These are phyloP conservation scores for Suhomyces wounanorum DNA, from an alignment of 1,139 yeast genomes.

Conservation along the genomic window DNA sequence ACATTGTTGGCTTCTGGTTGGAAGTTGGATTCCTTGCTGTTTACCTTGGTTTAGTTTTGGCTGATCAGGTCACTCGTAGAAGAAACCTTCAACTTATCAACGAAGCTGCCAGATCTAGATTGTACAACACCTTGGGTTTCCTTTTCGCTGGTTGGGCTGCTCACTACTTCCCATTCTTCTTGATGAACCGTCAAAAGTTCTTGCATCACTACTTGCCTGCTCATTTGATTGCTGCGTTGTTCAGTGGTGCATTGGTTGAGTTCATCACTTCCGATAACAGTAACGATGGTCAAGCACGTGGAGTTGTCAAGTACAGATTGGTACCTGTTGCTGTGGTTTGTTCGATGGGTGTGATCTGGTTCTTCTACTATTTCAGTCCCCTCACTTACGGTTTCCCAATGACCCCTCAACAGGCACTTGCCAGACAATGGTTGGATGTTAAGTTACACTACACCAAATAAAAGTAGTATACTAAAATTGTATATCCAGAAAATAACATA, in stretches of 20 bases:
- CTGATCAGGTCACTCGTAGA: constrained; percentile 78
- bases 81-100: constrained; percentile 64
- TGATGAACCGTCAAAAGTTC: constrained; percentile 92
- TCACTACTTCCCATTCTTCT: constrained; percentile 87
- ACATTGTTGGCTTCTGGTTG: constrained; percentile 90
- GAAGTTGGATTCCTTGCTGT: constrained; percentile 70
- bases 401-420: constrained; percentile 61
- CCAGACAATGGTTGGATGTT: constrained; percentile 82
- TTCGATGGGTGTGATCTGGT: constrained; percentile 53
- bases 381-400: constrained; percentile 80
- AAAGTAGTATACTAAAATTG: neutral
- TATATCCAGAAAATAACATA: neutral
- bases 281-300: constrained; percentile 19
- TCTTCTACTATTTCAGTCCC: constrained; percentile 79
- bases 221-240: constrained; percentile 82
- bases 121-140: constrained; percentile 83
- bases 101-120: constrained; percentile 64
- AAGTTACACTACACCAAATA: constrained; percentile 83
- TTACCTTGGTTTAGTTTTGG: constrained; percentile 60
- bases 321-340: constrained; percentile 40
- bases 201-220: constrained; percentile 97
- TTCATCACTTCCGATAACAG: constrained; percentile 69
- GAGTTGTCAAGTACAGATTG: constrained; percentile 30
- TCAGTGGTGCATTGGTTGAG: constrained; percentile 82
- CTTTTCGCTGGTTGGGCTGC: constrained; percentile 85